These are phyloP conservation scores for Penicillium sp. DNA, from an alignment of 2,329 filamentous ascomycete species.

Conservation along the genomic window DNA sequence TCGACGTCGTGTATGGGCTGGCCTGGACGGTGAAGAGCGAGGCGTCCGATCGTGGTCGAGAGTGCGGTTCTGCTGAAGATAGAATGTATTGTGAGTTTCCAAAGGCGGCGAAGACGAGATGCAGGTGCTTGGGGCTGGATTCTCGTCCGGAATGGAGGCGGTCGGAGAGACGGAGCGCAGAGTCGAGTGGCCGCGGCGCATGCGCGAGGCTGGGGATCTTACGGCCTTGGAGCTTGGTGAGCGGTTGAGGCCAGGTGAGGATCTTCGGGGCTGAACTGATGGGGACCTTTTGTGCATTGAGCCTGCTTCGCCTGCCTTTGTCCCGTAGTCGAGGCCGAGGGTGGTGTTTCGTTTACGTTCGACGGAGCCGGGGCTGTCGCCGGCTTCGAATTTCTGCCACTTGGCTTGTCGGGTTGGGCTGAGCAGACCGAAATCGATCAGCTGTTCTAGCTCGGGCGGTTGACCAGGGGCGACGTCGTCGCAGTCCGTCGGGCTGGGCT, in stretches of 20 bases:
- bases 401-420: conserved; percentile 28
- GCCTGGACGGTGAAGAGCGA: conserved; percentile 16
- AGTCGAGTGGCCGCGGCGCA: conserved; percentile 21
- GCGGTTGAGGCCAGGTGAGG: conserved; percentile 16
- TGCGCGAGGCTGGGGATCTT: conserved; percentile 17
- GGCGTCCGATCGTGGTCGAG: conserved; percentile 21
- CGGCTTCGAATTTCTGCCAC: conserved; percentile 28
- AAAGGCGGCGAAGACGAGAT: conserved; percentile 13
- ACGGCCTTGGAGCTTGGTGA: conserved; percentile 22
- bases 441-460: conserved; percentile 9
- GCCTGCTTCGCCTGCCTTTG: conserved; percentile 5
- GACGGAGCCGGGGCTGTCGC: conserved; percentile 34
- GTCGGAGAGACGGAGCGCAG: conserved; percentile 19
- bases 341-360: conserved; percentile 25
- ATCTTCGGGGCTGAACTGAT: conserved; percentile 18
- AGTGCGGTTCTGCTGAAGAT: conserved; percentile 22
- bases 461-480: conserved; percentile 3
- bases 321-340: conserved; percentile 1
- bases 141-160: background rate
- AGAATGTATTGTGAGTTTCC: conserved; percentile 12
- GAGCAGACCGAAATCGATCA: conserved; percentile 16
- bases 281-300: conserved; percentile 16
- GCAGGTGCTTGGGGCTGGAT: conserved; percentile 4
- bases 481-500: conserved; percentile 17
- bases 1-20: conserved; percentile 15